phyloP scores from a whole-genome alignment of 2,329 filamentous ascomycete species.

The Sarocladiaceae sp. region DNA sequence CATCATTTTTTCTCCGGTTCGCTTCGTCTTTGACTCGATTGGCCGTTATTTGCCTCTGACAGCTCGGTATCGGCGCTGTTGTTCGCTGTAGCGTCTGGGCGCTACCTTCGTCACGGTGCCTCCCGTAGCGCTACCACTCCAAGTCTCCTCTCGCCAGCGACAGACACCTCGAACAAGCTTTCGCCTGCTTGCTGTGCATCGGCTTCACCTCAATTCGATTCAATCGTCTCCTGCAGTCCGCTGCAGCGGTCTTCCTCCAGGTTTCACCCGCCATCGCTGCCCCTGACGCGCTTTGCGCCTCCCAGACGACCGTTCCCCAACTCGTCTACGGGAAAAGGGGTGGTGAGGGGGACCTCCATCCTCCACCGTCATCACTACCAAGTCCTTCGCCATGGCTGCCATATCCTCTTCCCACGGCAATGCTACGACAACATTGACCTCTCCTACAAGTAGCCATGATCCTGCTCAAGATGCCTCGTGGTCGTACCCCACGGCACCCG shows the following conservation, averaged over 20 bases:
- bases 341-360: conserved; percentile 6
- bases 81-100: conserved; percentile 2
- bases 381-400: conserved; percentile 38
- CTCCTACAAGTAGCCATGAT: conserved; percentile 43
- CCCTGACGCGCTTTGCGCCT: not conserved
- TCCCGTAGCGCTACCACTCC: not conserved
- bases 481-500: conserved; percentile 15
- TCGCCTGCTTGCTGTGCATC: not conserved
- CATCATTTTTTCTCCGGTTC: not conserved
- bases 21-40: too few relatives aligned
- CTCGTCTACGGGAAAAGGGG: conserved; percentile 4
- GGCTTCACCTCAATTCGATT: not conserved
- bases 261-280: not conserved
- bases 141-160: not conserved
- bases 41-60: too few relatives aligned
- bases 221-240: too few relatives aligned
- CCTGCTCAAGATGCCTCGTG: conserved; percentile 33
- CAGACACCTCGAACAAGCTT: not conserved
- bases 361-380: conserved; percentile 11
- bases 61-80: too few relatives aligned
- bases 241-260: too few relatives aligned
- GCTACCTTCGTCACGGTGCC: conserved; percentile 1
- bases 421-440: conserved; percentile 40
- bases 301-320: not conserved
- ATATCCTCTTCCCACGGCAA: conserved; percentile 42